A percentile compares a stretch with the other conserved stretches of the same genome.
These are phyloP conservation scores for Candida xyloterini DNA, from an alignment of 805 yeast genomes.

Conservation along the genomic window DNA sequence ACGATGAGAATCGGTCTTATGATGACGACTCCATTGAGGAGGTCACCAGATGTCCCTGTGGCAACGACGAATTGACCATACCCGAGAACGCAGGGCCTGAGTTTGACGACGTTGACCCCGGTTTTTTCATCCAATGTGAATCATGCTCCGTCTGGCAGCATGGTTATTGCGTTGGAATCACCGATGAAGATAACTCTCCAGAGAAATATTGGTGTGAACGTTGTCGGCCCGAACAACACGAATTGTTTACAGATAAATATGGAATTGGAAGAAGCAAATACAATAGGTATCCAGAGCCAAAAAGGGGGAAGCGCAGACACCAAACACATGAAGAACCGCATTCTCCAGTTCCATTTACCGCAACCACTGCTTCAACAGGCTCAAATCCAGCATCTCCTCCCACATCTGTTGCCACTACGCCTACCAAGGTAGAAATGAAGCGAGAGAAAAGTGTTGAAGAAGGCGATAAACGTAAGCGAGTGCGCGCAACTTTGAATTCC, in stretches of 20 bases:
- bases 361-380: slow-evolving; percentile 8
- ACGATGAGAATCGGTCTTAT: slow-evolving; percentile 15
- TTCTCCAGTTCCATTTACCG: slow-evolving; percentile 9
- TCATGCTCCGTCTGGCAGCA: slow-evolving; percentile 96
- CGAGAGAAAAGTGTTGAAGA: slow-evolving; percentile 16
- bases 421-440: slow-evolving; percentile 15
- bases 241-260: slow-evolving; percentile 43
- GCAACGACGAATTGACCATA: slow-evolving; percentile 42
- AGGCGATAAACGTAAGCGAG: slow-evolving; percentile 25
- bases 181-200: slow-evolving; percentile 71
- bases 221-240: slow-evolving; percentile 84
- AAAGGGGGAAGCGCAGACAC: slow-evolving; percentile 27
- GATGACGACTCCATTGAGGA: slow-evolving; percentile 37
- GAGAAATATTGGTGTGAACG: slow-evolving; percentile 94
- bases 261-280: slow-evolving; percentile 49
- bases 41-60: slow-evolving; percentile 55
- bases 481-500: slow-evolving; percentile 23
- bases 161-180: slow-evolving; percentile 90
- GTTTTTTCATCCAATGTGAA: slow-evolving; percentile 82
- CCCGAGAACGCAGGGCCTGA: slow-evolving; percentile 29
- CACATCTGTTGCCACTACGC: slow-evolving; percentile 6
- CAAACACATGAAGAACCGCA: slow-evolving; percentile 16
- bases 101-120: slow-evolving; percentile 45
- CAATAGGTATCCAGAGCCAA: slow-evolving; percentile 38
- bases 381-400: slow-evolving; percentile 10